Conservation (phyloP, 805 yeast species). For the Metschnikowia chrysomelidarum region DNA sequence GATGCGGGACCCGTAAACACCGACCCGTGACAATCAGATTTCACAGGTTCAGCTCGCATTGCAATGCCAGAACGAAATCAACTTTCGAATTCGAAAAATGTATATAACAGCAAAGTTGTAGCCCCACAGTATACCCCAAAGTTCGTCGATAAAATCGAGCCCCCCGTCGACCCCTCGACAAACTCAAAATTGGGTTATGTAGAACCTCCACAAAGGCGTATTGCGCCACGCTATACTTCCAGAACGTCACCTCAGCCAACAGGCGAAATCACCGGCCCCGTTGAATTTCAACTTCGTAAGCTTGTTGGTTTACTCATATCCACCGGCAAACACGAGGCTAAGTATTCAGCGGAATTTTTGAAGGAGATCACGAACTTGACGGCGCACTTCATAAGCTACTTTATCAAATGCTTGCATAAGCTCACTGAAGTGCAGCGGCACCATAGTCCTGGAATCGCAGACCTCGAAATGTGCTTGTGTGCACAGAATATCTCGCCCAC, state of each 20-base stretch:
- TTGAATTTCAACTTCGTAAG: conserved; percentile 30
- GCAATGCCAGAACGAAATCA: too few species aligned
- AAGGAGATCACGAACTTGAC: conserved; percentile 30
- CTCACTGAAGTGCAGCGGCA: conserved; percentile 62
- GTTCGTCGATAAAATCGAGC: too few species aligned
- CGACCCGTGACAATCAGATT: too few species aligned
- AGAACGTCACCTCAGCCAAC: conserved; percentile 7
- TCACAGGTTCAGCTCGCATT: too few species aligned
- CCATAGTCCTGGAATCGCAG: conserved; percentile 49
- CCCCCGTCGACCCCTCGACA: too few species aligned
- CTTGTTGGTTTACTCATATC: conserved; percentile 27
- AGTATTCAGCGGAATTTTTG: conserved; percentile 28
- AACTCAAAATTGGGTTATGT: conserved; percentile 8
- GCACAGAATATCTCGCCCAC: conserved; percentile 40
- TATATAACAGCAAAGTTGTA: too few species aligned
- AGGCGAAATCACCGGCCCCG: conserved; percentile 13
- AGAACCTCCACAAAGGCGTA: conserved; percentile 12
- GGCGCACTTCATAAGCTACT: conserved; percentile 29
- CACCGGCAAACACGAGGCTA: conserved; percentile 18
- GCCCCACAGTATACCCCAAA: too few species aligned
- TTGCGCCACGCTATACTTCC: conserved; percentile 7
- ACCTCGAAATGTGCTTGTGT: conserved; percentile 44
- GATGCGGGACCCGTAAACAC: too few species aligned
- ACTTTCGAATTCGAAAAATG: too few species aligned
- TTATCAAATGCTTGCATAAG: conserved; percentile 45